phyloP scores from a whole-genome alignment of 177 flowering plant species.

The Tripterygium wilfordii region DNA sequence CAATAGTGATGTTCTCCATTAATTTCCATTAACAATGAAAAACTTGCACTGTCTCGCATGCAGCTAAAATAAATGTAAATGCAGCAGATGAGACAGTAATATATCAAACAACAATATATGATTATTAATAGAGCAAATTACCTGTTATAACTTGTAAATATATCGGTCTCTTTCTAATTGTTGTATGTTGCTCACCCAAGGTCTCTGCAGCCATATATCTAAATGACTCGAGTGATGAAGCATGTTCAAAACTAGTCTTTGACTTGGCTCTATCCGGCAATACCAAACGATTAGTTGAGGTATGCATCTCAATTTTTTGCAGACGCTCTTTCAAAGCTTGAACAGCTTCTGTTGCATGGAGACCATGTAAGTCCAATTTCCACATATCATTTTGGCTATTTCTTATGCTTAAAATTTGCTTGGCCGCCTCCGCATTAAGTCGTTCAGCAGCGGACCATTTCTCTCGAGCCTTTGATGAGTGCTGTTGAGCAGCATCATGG shows the following conservation, averaged over 20 bases:
- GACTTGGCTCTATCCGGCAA: conserved; percentile 24
- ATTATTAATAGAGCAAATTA: conserved; percentile 12
- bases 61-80: not conserved
- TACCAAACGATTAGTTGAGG: conserved; percentile 16
- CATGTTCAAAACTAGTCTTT: conserved; percentile 6
- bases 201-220: conserved; percentile 12
- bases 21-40: too few relatives aligned
- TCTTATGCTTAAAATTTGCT: conserved; percentile 53
- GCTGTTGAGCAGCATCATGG: conserved; percentile 59
- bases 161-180: conserved; percentile 30
- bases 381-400: conserved; percentile 56
- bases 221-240: conserved; percentile 23
- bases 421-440: conserved; percentile 73
- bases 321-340: conserved; percentile 58
- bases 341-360: conserved; percentile 86
- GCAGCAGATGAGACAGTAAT: not conserved
- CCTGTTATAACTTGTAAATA: conserved; percentile 83
- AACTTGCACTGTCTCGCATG: too few relatives aligned
- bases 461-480: conserved; percentile 54
- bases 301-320: conserved; percentile 46
- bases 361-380: conserved; percentile 95
- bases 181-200: conserved; percentile 21
- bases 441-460: conserved; percentile 60
- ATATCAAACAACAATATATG: not conserved
- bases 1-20: too few relatives aligned